Percentiles rank a stretch among this genome's conserved stretches.
Conservation (phyloP, 2,329 filamentous ascomycete species). For the Hymenoscyphus fraxineus region DNA sequence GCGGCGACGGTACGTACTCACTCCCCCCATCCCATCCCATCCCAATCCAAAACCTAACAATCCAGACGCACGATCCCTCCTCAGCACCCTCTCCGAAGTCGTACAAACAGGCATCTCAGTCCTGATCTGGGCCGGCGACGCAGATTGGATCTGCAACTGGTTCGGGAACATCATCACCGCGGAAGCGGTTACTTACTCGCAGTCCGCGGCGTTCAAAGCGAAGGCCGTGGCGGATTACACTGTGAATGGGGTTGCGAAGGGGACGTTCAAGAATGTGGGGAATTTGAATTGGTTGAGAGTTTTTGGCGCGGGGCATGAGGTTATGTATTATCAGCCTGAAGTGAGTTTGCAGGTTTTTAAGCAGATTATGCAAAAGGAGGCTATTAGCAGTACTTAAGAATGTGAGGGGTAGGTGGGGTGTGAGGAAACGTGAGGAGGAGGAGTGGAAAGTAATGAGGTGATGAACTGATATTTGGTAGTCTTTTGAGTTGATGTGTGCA, state of each 20-base stretch:
- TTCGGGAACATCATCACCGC: constrained; percentile 44
- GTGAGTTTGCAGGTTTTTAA: constrained; percentile 42
- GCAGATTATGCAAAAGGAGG: constrained; percentile 39
- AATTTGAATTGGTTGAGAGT: constrained; percentile 48
- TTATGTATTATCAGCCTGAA: constrained; percentile 35
- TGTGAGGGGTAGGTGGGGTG: too few species aligned
- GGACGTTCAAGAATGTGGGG: constrained; percentile 46
- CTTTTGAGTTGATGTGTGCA: too few species aligned
- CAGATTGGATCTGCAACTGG: constrained; percentile 57
- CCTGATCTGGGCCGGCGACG: constrained; percentile 51
- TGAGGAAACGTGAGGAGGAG: too few species aligned
- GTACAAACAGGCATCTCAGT: constrained; percentile 45
- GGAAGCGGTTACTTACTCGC: constrained; percentile 42
- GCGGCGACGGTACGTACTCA: constrained; percentile 35
- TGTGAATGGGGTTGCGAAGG: constrained; percentile 43
- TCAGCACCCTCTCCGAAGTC: constrained; percentile 40
- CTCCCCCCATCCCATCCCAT: constrained; percentile 13
- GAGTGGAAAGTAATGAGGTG: too few species aligned
- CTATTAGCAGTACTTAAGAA: constrained; percentile 34
- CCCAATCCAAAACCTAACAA: not conserved
- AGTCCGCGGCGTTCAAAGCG: constrained; percentile 39
- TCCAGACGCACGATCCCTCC: constrained; percentile 39
- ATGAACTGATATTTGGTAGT: too few species aligned
- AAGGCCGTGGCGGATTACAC: constrained; percentile 42
- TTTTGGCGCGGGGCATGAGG: constrained; percentile 41